Evolutionary conservation across 768 basidiomycete genomes (phyloP), one percentile per base, ranked within the genome.

Genomic region (Termitomyces sp.): DNA sequence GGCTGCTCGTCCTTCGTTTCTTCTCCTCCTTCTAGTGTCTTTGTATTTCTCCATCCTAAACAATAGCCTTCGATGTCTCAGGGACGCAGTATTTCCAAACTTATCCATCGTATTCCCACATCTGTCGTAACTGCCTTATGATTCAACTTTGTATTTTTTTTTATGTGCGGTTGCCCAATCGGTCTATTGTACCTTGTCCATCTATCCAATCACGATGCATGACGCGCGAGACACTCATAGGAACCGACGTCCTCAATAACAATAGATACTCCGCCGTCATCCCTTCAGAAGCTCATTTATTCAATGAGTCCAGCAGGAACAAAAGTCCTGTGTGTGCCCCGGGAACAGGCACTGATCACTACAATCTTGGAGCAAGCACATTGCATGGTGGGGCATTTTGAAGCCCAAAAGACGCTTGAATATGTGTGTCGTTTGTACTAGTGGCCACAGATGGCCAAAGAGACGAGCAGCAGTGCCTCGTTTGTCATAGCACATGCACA

Each of bases 121-220:
- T 52, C 59, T 61, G 59, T 58, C 59, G 42, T 12, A 51, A 14
- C 39, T n/a, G 39, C 50, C 47, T 48, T 8, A 48, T 34, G 47
- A 21, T 48, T 25, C 50, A 39, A 44, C 60, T 48, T 61, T 61
- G 60, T 61, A 54, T 58, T 58, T 48, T 30, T 58, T 58, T 48
- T 30, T 17, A 30, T 51, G 19, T 40, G 28, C 28, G 19, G 17
- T 51, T 21, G 12, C 32, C 19, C 16, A 41, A 30, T 41, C 25
- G 50, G 25, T 50, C 11, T 17, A 39, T 34, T 27, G 37, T 10
- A n/a, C 35, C 35, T 51, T 51, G 35, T 39, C 23, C 43, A 25
- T 44, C 23, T 25, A 1, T 19, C 32, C 19, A 32, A 34, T 21
- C 34, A 27, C 48, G 52, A 55, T 49, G 39, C 34, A 27, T 55